These are phyloP conservation scores for Aphanomyces invadans DNA, from an alignment of 352 stramenopile species.

Conservation along the genomic window DNA sequence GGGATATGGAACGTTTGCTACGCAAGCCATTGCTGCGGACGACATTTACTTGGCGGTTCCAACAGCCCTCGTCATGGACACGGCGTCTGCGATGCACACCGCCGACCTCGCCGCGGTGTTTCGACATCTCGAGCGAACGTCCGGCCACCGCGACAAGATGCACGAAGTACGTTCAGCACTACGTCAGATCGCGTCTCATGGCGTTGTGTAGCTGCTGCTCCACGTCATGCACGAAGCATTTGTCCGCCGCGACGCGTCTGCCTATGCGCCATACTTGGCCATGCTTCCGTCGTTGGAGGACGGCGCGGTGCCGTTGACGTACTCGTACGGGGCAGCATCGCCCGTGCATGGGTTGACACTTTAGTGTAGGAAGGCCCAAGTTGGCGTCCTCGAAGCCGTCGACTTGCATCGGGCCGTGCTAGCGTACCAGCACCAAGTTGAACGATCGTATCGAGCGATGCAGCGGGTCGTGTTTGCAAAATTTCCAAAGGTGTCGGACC, in stretches of 20 bases:
- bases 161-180: conserved; percentile 18
- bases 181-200: background rate
- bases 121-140: background rate
- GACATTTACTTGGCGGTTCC: conserved; percentile 83
- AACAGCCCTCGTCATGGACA: conserved; percentile 54
- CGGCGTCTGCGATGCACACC: conserved; percentile 44
- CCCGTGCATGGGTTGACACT: no score
- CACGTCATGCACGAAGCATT: conserved; percentile 66
- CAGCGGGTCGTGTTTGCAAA: conserved; percentile 10
- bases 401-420: conserved; percentile 36
- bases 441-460: conserved; percentile 14
- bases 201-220: conserved; percentile 36
- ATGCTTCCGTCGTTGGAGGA: conserved; percentile 46
- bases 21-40: conserved; percentile 37
- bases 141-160: background rate
- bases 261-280: conserved; percentile 83
- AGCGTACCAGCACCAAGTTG: conserved; percentile 34
- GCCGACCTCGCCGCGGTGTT: conserved; percentile 33
- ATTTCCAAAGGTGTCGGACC: background rate
- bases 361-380: conserved; percentile 38
- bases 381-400: conserved; percentile 39
- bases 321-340: conserved; percentile 19
- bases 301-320: conserved; percentile 43
- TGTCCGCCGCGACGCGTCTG: conserved; percentile 36
- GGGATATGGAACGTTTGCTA: conserved; percentile 60